Conservation (phyloP, 1,284 basidiomycete species). For the Rhodotorula sp. region DNA sequence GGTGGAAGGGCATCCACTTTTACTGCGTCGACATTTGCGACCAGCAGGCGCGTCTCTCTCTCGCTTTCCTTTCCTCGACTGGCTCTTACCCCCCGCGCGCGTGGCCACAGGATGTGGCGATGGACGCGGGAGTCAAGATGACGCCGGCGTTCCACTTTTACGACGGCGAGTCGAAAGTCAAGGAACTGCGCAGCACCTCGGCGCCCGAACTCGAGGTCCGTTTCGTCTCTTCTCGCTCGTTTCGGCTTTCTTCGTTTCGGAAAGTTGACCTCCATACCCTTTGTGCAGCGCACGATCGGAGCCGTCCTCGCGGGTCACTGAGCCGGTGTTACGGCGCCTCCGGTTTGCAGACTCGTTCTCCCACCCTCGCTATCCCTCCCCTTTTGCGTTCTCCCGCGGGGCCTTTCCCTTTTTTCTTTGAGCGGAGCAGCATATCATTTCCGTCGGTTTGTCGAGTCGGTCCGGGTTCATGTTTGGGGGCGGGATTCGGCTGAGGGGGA, state of each 20-base stretch:
- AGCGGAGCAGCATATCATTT: no score
- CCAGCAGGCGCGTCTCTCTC: background rate
- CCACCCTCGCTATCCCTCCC: background rate
- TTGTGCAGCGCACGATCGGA: conserved; percentile 7
- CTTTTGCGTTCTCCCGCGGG: background rate
- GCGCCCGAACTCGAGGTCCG: conserved; percentile 32
- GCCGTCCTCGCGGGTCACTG: conserved; percentile 12
- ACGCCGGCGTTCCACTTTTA: conserved; percentile 35
- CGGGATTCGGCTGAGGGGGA: no score
- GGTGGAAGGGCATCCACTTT: conserved; percentile 22
- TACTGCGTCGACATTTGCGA: conserved; percentile 13
- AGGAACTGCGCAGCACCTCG: conserved; percentile 25
- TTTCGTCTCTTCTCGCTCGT: background rate
- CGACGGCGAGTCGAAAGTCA: conserved; percentile 22
- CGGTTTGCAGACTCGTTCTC: background rate
- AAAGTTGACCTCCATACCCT: background rate
- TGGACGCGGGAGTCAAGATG: conserved; percentile 25
- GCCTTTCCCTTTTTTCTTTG: background rate
- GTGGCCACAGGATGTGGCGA: conserved; percentile 25
- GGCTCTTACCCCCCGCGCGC: no score
- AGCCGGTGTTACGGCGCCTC: background rate
- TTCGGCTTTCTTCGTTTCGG: background rate
- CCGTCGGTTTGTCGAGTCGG: no score
- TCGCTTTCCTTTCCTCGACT: background rate
- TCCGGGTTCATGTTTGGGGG: no score